Base-by-base conservation (phyloP, 768 basidiomycete genomes). In the Nevesoporus exiguus region DNA sequence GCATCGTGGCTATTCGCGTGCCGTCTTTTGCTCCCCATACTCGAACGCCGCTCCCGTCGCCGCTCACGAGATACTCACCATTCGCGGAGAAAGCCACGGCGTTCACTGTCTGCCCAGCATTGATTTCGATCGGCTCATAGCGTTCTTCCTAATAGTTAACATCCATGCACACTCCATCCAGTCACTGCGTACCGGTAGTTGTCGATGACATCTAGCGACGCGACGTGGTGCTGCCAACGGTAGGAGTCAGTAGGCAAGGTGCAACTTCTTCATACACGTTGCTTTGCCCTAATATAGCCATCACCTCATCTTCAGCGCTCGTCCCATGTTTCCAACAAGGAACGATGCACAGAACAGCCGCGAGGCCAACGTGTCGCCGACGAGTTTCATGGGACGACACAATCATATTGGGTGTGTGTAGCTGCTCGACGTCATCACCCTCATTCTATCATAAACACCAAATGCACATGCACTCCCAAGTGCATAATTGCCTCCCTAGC, bases 61-160 rank as follows among this genome's bases (percentile, higher is more conserved):
- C 21, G 15, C 47, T 25, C 5, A 36, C 24, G 17, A 44, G 25
- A 29, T n/a, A 30, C 5, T 29, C 11, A 5, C 43, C 43, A 10
- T 44, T 13, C 10, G 22, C 14, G 5, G 47, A 24, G 22, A 47
- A 47, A 1, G 34, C 7, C 9, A 47, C 9, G 5, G 22, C 33
- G 3, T 7, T 10, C 5, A 36, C 0, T 3, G 2, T 0, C 0
- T 5, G 7, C 9, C 33, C 22, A 2, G 6, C 22, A 15, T 36
- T 5, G 15, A 47, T 24, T 10, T 25, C 46, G 3, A 24, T 10
- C 1, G 8, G 22, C 15, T 9, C 6, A 5, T 1, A 14, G 7
- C 6, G 14, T 5, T 47, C 46, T 47, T 22, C 6, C 22, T 7
- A 9, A 47, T 25, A 22, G 33, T 47, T 33, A 36, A 15, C 9